phyloP scores from a whole-genome alignment of 2,329 filamentous ascomycete species.

The Aureobasidium sp. region DNA sequence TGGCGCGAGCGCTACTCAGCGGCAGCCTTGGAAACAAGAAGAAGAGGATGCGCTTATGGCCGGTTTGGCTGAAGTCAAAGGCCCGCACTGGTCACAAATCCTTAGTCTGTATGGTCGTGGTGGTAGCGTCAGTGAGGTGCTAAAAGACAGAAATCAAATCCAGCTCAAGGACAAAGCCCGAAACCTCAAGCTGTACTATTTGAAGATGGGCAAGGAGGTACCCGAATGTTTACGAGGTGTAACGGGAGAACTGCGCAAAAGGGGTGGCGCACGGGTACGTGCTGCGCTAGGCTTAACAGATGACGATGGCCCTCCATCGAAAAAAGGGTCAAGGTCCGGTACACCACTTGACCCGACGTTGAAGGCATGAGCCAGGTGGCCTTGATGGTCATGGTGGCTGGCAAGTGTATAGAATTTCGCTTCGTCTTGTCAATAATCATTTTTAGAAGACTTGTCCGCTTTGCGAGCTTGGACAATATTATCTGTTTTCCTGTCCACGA shows the following conservation, averaged over 20 bases:
- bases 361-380: not conserved
- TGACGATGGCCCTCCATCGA: slow-evolving; percentile 10
- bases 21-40: slow-evolving; percentile 79
- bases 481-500: too few relatives aligned
- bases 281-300: slow-evolving; percentile 26
- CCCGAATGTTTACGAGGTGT: slow-evolving; percentile 82
- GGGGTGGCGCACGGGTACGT: slow-evolving; percentile 30
- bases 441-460: not conserved
- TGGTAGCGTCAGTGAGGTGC: slow-evolving; percentile 71
- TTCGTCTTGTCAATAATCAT: not conserved
- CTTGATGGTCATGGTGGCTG: not conserved
- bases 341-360: slow-evolving; percentile 6
- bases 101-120: slow-evolving; percentile 73
- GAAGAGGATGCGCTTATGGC: slow-evolving; percentile 88
- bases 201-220: slow-evolving; percentile 87
- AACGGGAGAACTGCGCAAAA: slow-evolving; percentile 80
- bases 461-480: not conserved
- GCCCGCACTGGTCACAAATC: slow-evolving; percentile 90
- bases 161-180: slow-evolving; percentile 88
- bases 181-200: slow-evolving; percentile 83
- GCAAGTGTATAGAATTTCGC: not conserved
- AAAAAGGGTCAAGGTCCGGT: slow-evolving; percentile 2
- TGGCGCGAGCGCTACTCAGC: slow-evolving; percentile 15
- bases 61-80: slow-evolving; percentile 80
- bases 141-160: slow-evolving; percentile 85